A percentile compares a stretch with the other conserved stretches of the same genome.
These are phyloP conservation scores for Fusarium incarnatum DNA, from an alignment of 2,329 filamentous ascomycete genomes.

Conservation along the genomic window DNA sequence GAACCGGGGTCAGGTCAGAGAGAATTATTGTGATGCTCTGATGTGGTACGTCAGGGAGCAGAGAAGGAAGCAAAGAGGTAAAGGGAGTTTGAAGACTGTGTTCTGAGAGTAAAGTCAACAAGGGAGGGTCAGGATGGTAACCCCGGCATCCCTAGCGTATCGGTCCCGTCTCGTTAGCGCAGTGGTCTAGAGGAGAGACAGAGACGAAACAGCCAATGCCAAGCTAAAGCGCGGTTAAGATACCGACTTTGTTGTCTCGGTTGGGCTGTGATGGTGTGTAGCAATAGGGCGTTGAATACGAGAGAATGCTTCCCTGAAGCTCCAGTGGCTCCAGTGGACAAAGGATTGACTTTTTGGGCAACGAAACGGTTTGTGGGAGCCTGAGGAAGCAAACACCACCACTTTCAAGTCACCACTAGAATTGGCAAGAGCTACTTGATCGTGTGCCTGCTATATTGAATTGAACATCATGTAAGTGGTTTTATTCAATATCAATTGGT, in stretches of 20 bases:
- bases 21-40: not conserved
- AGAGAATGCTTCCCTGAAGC: constrained; percentile 36
- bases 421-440: not conserved
- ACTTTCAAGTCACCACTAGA: not conserved
- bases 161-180: constrained; percentile 33
- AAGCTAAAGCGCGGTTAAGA: constrained; percentile 22
- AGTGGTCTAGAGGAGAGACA: constrained; percentile 6
- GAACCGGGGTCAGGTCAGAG: not conserved
- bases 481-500: not conserved
- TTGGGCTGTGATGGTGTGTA: constrained; percentile 28
- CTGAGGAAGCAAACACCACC: constrained; percentile 23
- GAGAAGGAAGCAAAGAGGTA: not conserved
- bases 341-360: constrained; percentile 29
- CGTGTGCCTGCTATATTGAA: not conserved
- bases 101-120: constrained; percentile 4
- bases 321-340: constrained; percentile 1
- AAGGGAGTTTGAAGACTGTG: constrained; percentile 5
- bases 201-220: constrained; percentile 29
- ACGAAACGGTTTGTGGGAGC: constrained; percentile 19
- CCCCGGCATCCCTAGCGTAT: constrained; percentile 27
- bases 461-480: not conserved
- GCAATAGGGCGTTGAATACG: constrained; percentile 42
- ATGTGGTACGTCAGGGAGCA: not conserved
- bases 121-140: constrained; percentile 7
- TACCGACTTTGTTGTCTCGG: constrained; percentile 28